These are phyloP conservation scores for Orobanche coerulescens DNA, from an alignment of 257 asterid genomes.

Conservation along the genomic window DNA sequence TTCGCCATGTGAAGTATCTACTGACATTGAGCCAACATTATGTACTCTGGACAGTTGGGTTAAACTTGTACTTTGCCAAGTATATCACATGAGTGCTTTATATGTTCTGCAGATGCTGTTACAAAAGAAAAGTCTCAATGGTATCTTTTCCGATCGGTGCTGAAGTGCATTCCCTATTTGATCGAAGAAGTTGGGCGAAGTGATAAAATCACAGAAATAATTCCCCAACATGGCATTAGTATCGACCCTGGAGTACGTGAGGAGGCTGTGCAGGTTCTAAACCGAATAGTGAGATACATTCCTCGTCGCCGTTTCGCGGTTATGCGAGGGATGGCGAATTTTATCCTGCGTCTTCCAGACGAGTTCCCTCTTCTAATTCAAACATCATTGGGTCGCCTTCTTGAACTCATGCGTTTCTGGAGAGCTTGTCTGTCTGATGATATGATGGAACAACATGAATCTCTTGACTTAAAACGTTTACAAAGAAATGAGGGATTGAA, in stretches of 20 bases:
- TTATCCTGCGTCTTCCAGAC: constrained; percentile 86
- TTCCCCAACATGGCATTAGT: constrained; percentile 98
- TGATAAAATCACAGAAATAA: constrained; percentile 92
- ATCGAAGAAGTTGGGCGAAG: constrained; percentile 98
- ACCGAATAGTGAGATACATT: constrained; percentile 79
- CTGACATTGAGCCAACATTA: constrained; percentile 4
- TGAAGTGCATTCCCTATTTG: constrained; percentile 97
- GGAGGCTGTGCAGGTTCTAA: constrained; percentile 95
- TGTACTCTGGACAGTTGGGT: neutral
- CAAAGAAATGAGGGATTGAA: constrained; percentile 86
- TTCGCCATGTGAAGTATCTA: constrained; percentile 14
- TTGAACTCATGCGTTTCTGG: constrained; percentile 98
- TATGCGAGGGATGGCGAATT: constrained; percentile 96
- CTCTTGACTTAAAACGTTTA: constrained; percentile 55
- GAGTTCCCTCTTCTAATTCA: constrained; percentile 98
- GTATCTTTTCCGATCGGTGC: constrained; percentile 90
- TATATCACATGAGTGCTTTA: constrained; percentile 18
- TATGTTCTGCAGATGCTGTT: constrained; percentile 62
- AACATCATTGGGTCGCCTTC: constrained; percentile 93
- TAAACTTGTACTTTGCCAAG: constrained; percentile 8
- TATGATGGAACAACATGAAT: constrained; percentile 47
- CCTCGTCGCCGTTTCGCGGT: constrained; percentile 99
- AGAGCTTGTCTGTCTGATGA: constrained; percentile 82
- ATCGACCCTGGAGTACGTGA: constrained; percentile 99
- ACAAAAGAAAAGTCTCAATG: constrained; percentile 98